Evolutionary conservation across 805 yeast genomes (phyloP), one percentile per base, ranked within the genome.

Genomic region (Candida coquimbonensis): DNA sequence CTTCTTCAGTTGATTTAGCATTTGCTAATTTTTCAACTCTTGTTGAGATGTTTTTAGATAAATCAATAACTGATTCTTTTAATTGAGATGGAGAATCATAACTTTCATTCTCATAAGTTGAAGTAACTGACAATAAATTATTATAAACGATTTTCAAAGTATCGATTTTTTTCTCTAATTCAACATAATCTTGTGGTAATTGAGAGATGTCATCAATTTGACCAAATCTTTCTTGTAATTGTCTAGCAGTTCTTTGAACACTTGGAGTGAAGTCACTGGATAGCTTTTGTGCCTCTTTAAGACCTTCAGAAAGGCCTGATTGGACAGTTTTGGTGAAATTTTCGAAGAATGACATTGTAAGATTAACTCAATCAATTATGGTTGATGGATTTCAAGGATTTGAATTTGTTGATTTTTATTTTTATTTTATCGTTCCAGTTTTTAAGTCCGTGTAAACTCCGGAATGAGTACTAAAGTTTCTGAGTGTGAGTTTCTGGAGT

Each of bases 21-120:
- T 74, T 77, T 16, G 89, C 76, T 49, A 86, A 70, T 49, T 79
- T 84, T 48, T 75, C 71, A 40, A 86, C 82, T 54, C 86, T 77
- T 45, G 73, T 70, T 43, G 81, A 71, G 49, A 87, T 73, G 52
- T 74, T 75, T 65, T 80, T 80, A 43, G 88, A 81, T 48, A 85
- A 74, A 51, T 83, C 90, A 42, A 74, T 72, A 51, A 87, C 77
- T n/a, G 89, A 79, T 60, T 87, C 96, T 56, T 74, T 80, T 31
- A 65, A 69, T 56, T 82, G 81, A 45, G 80, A 77, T 9, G 96
- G 96, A 63, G 87, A 87, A 65, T 87, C 96, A 65, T 87, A 87
- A 42, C 84, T 75, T 65, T 86, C 95, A 53, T 69, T 75, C 57
- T 83, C 90, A 65, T 83, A 87, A 35, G 69, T 65, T 16, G 68